Evolutionary conservation across 192 early-diverging fungal genomes (phyloP).

Genomic region (Coemansia sp.): DNA sequence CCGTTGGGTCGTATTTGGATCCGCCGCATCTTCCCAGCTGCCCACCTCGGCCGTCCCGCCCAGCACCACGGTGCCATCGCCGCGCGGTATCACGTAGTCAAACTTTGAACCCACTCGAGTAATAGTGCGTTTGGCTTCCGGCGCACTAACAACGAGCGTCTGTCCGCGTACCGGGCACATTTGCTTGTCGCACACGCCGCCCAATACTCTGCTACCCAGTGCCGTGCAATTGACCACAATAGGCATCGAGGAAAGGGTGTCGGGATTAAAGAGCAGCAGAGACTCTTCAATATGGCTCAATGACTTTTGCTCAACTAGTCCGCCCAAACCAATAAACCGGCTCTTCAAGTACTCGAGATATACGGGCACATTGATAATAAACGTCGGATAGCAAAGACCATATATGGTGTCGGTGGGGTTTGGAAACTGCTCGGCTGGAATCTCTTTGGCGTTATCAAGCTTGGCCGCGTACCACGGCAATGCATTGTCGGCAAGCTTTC

Average conservation of each 20-base stretch:
- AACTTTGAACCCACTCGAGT: slow-evolving; percentile 34
- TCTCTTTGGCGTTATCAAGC: slow-evolving; percentile 1
- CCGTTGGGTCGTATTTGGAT: slow-evolving; percentile 24
- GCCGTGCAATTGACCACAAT: slow-evolving; percentile 81
- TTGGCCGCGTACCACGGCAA: slow-evolving; percentile 8
- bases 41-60: slow-evolving; percentile 29
- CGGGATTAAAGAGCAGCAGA: too few species aligned
- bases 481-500: background rate
- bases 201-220: slow-evolving; percentile 58
- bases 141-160: slow-evolving; percentile 69
- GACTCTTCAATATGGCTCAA: slow-evolving; percentile 20
- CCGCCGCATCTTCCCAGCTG: slow-evolving; percentile 33
- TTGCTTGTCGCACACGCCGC: slow-evolving; percentile 65
- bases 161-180: slow-evolving; percentile 81
- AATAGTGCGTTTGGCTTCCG: slow-evolving; percentile 63
- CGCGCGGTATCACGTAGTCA: slow-evolving; percentile 42
- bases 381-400: slow-evolving; percentile 29
- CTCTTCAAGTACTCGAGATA: slow-evolving; percentile 26
- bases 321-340: slow-evolving; percentile 16
- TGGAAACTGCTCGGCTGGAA: slow-evolving; percentile 9
- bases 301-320: background rate
- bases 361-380: slow-evolving; percentile 35
- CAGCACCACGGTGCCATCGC: slow-evolving; percentile 37
- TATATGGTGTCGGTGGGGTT: slow-evolving; percentile 4
- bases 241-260: too few species aligned